These are phyloP conservation scores for Lipomyces yarrowii DNA, from an alignment of 1,139 yeast genomes.

Conservation along the genomic window DNA sequence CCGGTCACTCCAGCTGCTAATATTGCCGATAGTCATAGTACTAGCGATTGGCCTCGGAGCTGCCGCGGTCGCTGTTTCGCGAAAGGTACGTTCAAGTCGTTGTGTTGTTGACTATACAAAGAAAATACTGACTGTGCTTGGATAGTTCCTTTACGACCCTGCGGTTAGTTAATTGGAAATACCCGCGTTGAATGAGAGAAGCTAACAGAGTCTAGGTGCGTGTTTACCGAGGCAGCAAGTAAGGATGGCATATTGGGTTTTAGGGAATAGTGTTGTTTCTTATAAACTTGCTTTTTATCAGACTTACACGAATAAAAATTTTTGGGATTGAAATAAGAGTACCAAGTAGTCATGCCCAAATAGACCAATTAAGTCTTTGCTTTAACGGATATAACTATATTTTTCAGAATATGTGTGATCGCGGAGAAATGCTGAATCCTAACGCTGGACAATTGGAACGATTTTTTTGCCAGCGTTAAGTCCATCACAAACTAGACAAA, in stretches of 20 bases:
- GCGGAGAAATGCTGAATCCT: too few relatives aligned
- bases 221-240: conserved; percentile 18
- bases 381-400: too few relatives aligned
- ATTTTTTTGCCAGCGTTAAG: too few relatives aligned
- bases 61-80: conserved; percentile 12
- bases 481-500: too few relatives aligned
- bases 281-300: too few relatives aligned
- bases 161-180: conserved; percentile 10
- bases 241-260: background rate
- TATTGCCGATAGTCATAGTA: conserved; percentile 7
- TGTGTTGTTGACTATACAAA: background rate
- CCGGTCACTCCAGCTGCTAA: background rate
- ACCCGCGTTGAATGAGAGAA: background rate
- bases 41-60: conserved; percentile 16
- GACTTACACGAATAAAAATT: too few relatives aligned
- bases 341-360: too few relatives aligned
- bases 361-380: too few relatives aligned
- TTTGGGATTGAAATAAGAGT: too few relatives aligned
- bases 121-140: background rate
- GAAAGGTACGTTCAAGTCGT: conserved; percentile 10
- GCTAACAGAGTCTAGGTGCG: conserved; percentile 14
- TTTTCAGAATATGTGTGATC: too few relatives aligned
- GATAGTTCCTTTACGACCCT: conserved; percentile 23
- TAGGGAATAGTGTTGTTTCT: too few relatives aligned
- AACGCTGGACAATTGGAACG: too few relatives aligned